These are phyloP conservation scores for Xylaria longipes DNA, from an alignment of 495 filamentous ascomycete species.

Conservation along the genomic window DNA sequence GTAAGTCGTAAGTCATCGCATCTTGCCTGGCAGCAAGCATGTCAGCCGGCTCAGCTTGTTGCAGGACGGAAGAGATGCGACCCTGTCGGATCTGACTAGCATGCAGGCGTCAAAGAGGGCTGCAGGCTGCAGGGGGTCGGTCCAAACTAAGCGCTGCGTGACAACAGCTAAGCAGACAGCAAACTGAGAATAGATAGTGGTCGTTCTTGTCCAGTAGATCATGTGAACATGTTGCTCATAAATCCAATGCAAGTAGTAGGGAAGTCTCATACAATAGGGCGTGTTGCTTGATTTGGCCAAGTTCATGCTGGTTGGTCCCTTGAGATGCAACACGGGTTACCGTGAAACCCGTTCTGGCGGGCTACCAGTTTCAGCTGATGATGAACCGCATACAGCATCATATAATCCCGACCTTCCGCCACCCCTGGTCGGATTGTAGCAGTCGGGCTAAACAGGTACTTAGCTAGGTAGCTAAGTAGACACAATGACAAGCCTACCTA, in stretches of 20 bases:
- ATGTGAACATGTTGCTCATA: neutral
- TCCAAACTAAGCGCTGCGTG: neutral
- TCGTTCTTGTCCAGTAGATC: neutral
- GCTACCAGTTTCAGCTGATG: constrained; percentile 15
- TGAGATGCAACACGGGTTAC: neutral
- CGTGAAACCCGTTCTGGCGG: constrained; percentile 16
- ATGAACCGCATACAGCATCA: neutral
- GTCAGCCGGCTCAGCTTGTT: neutral
- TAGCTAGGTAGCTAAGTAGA: too few species aligned
- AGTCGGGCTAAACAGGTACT: neutral
- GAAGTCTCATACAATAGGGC: neutral
- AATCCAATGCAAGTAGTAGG: neutral
- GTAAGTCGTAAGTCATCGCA: neutral
- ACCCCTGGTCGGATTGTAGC: neutral
- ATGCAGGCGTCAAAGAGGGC: neutral
- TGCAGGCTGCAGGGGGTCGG: neutral
- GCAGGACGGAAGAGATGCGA: neutral
- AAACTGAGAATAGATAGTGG: neutral
- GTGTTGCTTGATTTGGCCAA: neutral
- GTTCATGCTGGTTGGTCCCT: neutral
- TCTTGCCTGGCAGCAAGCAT: neutral
- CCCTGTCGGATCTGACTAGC: neutral
- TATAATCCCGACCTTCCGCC: neutral
- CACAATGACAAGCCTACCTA: too few species aligned
- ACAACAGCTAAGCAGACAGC: neutral